Evolutionary conservation across 2,329 filamentous ascomycete species (phyloP).

Genomic region (Sarocladiaceae sp.): DNA sequence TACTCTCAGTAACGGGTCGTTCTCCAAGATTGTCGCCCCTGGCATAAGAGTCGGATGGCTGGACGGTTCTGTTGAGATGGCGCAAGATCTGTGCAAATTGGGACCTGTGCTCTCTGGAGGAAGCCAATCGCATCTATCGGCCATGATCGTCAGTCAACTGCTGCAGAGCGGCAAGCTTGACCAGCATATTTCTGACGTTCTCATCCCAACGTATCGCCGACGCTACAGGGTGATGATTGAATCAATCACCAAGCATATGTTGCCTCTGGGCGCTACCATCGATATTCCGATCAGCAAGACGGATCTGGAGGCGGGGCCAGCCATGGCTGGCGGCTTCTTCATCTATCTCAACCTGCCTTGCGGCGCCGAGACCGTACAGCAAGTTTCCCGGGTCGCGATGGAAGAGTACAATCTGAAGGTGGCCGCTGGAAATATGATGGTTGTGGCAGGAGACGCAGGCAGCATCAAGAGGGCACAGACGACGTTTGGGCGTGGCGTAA

Average conservation of each 20-base stretch:
- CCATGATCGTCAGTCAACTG: constrained; percentile 15
- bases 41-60: constrained; percentile 77
- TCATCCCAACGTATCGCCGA: constrained; percentile 16
- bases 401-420: constrained; percentile 49
- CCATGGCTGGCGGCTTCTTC: constrained; percentile 52
- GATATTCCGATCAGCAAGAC: constrained; percentile 10
- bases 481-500: constrained; percentile 42
- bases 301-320: background rate
- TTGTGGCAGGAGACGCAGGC: constrained; percentile 28
- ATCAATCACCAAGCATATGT: constrained; percentile 14
- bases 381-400: constrained; percentile 31
- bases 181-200: constrained; percentile 13
- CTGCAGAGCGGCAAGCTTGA: constrained; percentile 14
- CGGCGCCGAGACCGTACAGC: constrained; percentile 40
- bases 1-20: constrained; percentile 69
- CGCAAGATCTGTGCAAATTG: background rate
- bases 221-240: constrained; percentile 15
- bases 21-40: constrained; percentile 73
- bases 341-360: constrained; percentile 42
- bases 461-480: constrained; percentile 21
- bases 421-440: constrained; percentile 50
- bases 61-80: constrained; percentile 52
- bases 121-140: constrained; percentile 10
- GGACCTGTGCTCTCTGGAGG: constrained; percentile 11
- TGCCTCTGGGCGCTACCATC: constrained; percentile 15